These are phyloP conservation scores for Rheum nobile DNA, from an alignment of 148 eudicot genomes.

Conservation along the genomic window DNA sequence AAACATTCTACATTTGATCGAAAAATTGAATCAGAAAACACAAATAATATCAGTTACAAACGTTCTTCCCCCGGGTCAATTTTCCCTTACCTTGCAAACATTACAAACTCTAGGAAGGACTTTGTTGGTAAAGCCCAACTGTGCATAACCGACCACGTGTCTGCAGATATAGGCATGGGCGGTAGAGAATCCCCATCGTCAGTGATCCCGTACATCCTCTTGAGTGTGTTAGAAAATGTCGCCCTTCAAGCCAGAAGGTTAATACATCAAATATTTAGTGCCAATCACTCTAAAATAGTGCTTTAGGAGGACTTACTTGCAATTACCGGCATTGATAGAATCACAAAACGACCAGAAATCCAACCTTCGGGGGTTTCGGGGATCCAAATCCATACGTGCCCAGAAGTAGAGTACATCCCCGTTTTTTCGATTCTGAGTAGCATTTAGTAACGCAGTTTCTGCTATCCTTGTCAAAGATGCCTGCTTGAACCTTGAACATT, in stretches of 20 bases:
- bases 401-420: constrained; percentile 86
- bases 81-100: constrained; percentile 64
- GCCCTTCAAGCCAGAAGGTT: constrained; percentile 31
- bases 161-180: constrained; percentile 70
- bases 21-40: not conserved
- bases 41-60: not conserved
- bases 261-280: not conserved
- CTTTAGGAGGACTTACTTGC: constrained; percentile 48
- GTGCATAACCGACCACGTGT: constrained; percentile 85
- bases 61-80: not conserved
- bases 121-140: constrained; percentile 86
- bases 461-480: constrained; percentile 53
- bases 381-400: constrained; percentile 74
- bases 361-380: constrained; percentile 48
- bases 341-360: constrained; percentile 98
- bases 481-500: constrained; percentile 24
- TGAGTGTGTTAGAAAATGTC: constrained; percentile 67
- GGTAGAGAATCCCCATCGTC: constrained; percentile 43
- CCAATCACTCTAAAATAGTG: not conserved
- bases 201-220: constrained; percentile 63
- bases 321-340: constrained; percentile 89
- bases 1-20: constrained; percentile 57
- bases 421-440: constrained; percentile 45
- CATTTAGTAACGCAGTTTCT: constrained; percentile 53
- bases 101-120: constrained; percentile 84